Evolutionary conservation across 352 stramenopile species (phyloP).

Genomic region (Pythium guiyangense): DNA sequence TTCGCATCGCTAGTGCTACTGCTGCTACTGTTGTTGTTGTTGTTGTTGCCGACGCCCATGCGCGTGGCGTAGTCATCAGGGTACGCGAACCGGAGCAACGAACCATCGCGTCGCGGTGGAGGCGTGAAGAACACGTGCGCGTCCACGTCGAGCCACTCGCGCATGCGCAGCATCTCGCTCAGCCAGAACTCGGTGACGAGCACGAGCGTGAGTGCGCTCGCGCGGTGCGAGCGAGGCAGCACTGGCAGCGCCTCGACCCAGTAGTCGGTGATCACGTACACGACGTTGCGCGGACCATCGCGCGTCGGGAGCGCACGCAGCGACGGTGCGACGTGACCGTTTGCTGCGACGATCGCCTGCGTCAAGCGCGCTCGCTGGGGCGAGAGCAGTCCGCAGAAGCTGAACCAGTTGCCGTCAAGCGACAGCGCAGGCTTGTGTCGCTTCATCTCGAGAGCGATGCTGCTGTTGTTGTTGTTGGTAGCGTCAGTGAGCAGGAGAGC

Average conservation of each 20-base stretch:
- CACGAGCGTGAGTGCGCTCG: not conserved
- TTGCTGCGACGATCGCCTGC: conserved; percentile 8
- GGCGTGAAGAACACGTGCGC: conserved; percentile 44
- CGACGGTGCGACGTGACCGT: conserved; percentile 12
- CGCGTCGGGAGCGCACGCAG: not conserved
- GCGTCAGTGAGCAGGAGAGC: too few species aligned
- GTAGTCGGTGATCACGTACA: conserved; percentile 52
- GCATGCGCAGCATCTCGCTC: conserved; percentile 29
- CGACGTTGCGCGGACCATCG: not conserved
- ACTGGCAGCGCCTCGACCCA: conserved; percentile 29
- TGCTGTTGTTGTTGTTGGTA: not conserved
- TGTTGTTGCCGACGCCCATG: not conserved
- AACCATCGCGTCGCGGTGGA: conserved; percentile 10
- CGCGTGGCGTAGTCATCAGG: conserved; percentile 15
- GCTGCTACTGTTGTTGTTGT: not conserved
- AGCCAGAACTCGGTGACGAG: conserved; percentile 60
- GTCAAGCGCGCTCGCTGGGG: conserved; percentile 13
- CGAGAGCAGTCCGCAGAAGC: conserved; percentile 24
- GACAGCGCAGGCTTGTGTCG: conserved; percentile 17
- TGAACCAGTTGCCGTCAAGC: conserved; percentile 22
- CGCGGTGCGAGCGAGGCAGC: not conserved
- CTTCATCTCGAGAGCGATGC: not conserved
- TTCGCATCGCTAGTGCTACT: conserved; percentile 4
- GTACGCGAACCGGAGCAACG: conserved; percentile 25
- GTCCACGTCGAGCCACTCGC: conserved; percentile 29